Evolutionary conservation across 2,329 filamentous ascomycete species (phyloP), one percentile per base, ranked within the genome.

Genomic region (Diaporthe sp.): DNA sequence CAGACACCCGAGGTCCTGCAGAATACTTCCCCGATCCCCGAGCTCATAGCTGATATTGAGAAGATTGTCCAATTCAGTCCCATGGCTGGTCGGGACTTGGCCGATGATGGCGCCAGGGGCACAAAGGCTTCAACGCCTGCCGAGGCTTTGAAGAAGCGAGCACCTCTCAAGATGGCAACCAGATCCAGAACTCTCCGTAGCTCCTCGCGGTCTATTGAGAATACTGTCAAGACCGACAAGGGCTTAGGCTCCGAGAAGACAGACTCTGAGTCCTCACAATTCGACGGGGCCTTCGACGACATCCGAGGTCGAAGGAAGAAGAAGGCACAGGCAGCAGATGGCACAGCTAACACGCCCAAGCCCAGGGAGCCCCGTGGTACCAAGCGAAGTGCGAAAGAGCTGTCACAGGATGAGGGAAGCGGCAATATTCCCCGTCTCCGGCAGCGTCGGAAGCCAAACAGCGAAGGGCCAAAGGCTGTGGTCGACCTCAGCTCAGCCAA

Each of bases 11-110:
- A n/a, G 2, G 4, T n/a, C n/a, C 6, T 19, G 3, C 42, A 60
- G 28, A n/a, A 49, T 10, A 72, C 70, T 1, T 37, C 60, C 13
- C 71, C 60, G 4, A 73, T 73, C 6, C 71, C 71, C 34, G 71
- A 57, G 34, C n/a, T 73, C 22, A 10, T 73, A 19, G 71, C 71
- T 25, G 71, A 73, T 28, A 73, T 73, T 5, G 71, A 61, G n/a
- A 65, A 15, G 22, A 73, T 73, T 19, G 22, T 73, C 25, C n/a
- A 25, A 2, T 65, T 49, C 19, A 73, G 71, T 5, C 58, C 71
- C 2, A 17, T 57, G 2, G 58, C 71, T 1, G 28, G 3, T 13
- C 12, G 15, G 34, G 1, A 7, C 15, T 15, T 13, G 1, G 34
- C 25, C 9, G 13, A 22, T 7, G n/a, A 25, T 13, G 6, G 22